Evolutionary conservation across 139 green algal species (phyloP).

Genomic region (Asterochloris erici): DNA sequence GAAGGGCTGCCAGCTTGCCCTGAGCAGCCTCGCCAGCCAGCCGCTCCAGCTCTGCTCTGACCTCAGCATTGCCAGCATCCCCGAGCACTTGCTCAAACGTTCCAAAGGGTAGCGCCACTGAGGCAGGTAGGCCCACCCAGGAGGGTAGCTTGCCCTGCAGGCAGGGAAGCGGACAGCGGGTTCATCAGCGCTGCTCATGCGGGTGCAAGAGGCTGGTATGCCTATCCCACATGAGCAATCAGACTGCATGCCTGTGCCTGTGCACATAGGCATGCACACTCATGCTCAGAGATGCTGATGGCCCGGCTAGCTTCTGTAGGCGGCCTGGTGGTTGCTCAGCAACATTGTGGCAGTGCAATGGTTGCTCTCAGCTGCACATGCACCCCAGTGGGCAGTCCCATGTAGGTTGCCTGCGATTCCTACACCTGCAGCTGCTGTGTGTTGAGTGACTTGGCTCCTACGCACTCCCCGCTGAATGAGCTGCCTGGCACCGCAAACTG

Average conservation of each 20-base stretch:
- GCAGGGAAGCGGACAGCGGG: background rate
- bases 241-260: background rate
- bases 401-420: background rate
- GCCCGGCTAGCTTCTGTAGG: background rate
- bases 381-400: background rate
- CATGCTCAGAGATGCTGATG: background rate
- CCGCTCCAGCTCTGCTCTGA: background rate
- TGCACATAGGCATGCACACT: background rate
- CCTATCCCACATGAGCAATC: background rate
- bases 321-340: background rate
- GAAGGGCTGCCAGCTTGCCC: background rate
- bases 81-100: conserved; percentile 23
- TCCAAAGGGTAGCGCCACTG: conserved; percentile 36
- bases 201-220: no score
- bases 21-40: background rate
- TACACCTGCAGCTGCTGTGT: conserved; percentile 3
- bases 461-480: conserved; percentile 6
- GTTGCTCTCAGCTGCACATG: no score
- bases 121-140: conserved; percentile 37
- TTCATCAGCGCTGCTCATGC: background rate
- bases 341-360: background rate
- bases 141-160: conserved; percentile 32
- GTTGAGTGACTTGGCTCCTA: conserved; percentile 38
- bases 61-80: conserved; percentile 4
- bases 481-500: conserved; percentile 21